A percentile compares a stretch with the other conserved stretches of the same genome.
These are phyloP conservation scores for Esteya vermicola DNA, from an alignment of 2,329 filamentous ascomycete species.

Conservation along the genomic window DNA sequence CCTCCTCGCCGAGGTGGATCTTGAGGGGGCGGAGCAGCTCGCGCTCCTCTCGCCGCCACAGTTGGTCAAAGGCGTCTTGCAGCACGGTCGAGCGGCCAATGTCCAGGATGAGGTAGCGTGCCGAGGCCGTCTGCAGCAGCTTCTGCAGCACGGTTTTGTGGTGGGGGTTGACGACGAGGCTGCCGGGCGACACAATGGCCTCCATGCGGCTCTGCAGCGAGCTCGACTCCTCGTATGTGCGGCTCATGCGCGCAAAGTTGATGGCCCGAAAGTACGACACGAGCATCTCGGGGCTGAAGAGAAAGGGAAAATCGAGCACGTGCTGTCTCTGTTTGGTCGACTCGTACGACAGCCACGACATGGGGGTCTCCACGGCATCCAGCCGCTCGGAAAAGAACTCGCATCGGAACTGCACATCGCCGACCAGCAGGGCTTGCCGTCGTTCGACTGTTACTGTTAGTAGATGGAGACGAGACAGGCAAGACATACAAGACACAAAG, in stretches of 20 bases:
- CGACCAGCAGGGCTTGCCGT: slow-evolving; percentile 48
- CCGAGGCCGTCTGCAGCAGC: slow-evolving; percentile 50
- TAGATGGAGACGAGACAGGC: not conserved
- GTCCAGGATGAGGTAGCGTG: slow-evolving; percentile 56
- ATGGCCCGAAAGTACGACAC: slow-evolving; percentile 78
- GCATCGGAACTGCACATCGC: slow-evolving; percentile 56
- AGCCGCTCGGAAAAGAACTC: slow-evolving; percentile 64
- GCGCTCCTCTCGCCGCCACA: slow-evolving; percentile 73
- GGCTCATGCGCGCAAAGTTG: slow-evolving; percentile 77
- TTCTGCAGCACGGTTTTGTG: slow-evolving; percentile 49
- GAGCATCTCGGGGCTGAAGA: slow-evolving; percentile 60
- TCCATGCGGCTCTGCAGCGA: slow-evolving; percentile 41
- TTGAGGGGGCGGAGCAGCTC: slow-evolving; percentile 79
- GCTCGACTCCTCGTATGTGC: slow-evolving; percentile 56
- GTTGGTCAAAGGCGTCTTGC: slow-evolving; percentile 65
- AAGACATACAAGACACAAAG: not conserved
- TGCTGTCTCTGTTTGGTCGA: slow-evolving; percentile 53
- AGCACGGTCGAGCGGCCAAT: slow-evolving; percentile 55
- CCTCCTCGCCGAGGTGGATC: slow-evolving; percentile 68
- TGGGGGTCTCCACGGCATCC: slow-evolving; percentile 60
- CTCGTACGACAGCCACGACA: slow-evolving; percentile 51
- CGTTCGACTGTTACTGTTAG: slow-evolving; percentile 41
- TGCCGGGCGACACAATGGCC: slow-evolving; percentile 38
- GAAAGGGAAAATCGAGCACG: slow-evolving; percentile 64
- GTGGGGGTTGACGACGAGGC: slow-evolving; percentile 38